phyloP scores from a whole-genome alignment of 192 early-diverging fungal genomes.

The Coemansia sp. region DNA sequence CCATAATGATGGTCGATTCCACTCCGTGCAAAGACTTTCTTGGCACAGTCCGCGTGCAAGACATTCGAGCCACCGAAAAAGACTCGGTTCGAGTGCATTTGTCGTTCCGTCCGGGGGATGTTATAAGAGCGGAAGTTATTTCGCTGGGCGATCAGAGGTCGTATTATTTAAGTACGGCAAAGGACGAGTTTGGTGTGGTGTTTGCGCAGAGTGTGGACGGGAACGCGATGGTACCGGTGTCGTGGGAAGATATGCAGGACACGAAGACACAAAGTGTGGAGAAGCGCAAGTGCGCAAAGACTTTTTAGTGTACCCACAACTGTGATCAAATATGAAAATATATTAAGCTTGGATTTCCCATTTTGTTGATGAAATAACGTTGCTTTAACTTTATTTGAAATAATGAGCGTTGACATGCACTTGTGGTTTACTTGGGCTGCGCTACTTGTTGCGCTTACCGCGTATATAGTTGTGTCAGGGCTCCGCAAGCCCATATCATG shows the following conservation, averaged over 20 bases:
- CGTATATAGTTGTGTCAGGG: slow-evolving; percentile 19
- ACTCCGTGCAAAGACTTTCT: slow-evolving; percentile 83
- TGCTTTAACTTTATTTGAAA: neutral
- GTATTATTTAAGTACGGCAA: slow-evolving; percentile 88
- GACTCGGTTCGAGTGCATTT: slow-evolving; percentile 91
- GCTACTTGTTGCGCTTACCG: neutral
- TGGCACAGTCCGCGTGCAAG: slow-evolving; percentile 88
- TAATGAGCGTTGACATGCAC: neutral
- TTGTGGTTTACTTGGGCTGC: neutral
- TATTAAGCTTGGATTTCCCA: too few species aligned
- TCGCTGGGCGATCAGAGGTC: slow-evolving; percentile 91
- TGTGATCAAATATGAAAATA: too few species aligned
- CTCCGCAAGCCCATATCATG: neutral
- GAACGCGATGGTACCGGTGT: slow-evolving; percentile 86
- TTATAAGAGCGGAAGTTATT: slow-evolving; percentile 81
- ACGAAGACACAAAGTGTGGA: slow-evolving; percentile 84
- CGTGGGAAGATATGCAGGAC: slow-evolving; percentile 99
- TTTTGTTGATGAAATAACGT: neutral
- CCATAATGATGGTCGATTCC: slow-evolving; percentile 87
- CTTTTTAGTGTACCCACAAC: slow-evolving; percentile 44
- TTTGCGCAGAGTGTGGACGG: slow-evolving; percentile 85
- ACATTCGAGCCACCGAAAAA: slow-evolving; percentile 90
- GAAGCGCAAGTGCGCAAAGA: slow-evolving; percentile 94
- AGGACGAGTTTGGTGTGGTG: slow-evolving; percentile 92
- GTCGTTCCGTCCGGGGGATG: slow-evolving; percentile 91